A percentile compares a stretch with the other conserved stretches of the same genome.
These are phyloP conservation scores for Coprinopsis sp. DNA, from an alignment of 768 basidiomycete genomes.

Conservation along the genomic window DNA sequence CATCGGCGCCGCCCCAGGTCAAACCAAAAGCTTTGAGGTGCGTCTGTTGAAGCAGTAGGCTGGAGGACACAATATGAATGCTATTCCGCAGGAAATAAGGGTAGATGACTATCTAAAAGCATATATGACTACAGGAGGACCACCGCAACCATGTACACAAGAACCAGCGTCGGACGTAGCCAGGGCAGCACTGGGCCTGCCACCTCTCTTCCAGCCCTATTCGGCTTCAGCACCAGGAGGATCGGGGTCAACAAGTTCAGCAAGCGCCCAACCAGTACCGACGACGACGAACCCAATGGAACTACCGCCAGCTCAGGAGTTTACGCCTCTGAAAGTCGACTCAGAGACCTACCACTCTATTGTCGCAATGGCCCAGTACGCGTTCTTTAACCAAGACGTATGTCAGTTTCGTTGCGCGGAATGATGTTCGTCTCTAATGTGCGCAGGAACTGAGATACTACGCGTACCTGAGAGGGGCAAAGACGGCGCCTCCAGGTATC, in stretches of 20 bases:
- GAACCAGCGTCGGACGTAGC: slow-evolving; percentile 40
- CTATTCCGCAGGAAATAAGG: slow-evolving; percentile 45
- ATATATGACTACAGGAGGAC: slow-evolving; percentile 40
- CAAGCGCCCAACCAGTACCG: neutral
- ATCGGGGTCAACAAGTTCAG: slow-evolving; percentile 1
- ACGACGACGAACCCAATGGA: slow-evolving; percentile 7
- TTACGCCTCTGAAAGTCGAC: slow-evolving; percentile 9
- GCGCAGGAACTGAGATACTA: slow-evolving; percentile 14
- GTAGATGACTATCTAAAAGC: slow-evolving; percentile 49
- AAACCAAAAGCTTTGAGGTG: slow-evolving; percentile 14
- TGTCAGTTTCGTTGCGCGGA: neutral
- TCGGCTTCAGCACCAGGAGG: slow-evolving; percentile 7
- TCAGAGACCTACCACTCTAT: slow-evolving; percentile 12
- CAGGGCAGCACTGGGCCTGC: slow-evolving; percentile 42
- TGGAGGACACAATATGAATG: neutral
- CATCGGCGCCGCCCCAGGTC: neutral
- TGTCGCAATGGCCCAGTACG: slow-evolving; percentile 7
- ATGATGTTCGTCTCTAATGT: neutral
- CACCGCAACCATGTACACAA: slow-evolving; percentile 46
- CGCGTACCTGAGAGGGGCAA: slow-evolving; percentile 9
- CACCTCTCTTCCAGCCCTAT: slow-evolving; percentile 47
- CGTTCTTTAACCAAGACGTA: slow-evolving; percentile 15
- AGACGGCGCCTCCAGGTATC: slow-evolving; percentile 3
- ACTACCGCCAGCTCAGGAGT: slow-evolving; percentile 12
- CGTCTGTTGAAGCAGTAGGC: neutral